A percentile compares a stretch with the other conserved stretches of the same genome.
These are phyloP conservation scores for Cucumis melo DNA, from an alignment of 306 rosid genomes.

Conservation along the genomic window DNA sequence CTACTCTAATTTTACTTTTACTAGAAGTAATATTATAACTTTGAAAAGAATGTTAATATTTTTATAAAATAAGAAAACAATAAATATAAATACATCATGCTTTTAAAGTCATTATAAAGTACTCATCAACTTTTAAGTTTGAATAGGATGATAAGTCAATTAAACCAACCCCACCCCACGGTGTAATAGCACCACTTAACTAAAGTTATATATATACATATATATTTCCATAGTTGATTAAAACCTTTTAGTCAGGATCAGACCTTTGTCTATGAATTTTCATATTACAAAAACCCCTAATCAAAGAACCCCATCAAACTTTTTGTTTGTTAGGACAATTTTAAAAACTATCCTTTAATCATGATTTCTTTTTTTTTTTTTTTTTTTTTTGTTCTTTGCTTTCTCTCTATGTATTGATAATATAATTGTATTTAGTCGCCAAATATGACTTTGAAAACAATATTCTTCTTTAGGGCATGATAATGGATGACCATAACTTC, in stretches of 20 bases:
- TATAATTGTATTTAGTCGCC: not conserved
- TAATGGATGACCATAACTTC: conserved; percentile 26
- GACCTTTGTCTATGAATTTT: not conserved
- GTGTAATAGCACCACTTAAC: not conserved
- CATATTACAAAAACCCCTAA: not conserved
- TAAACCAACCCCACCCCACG: conserved; percentile 2
- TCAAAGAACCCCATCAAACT: not conserved
- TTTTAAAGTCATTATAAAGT: not conserved
- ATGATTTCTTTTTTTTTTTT: too few relatives aligned
- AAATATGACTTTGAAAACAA: not conserved
- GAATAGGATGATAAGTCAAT: not conserved
- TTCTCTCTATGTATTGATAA: not conserved
- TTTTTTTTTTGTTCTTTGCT: too few relatives aligned
- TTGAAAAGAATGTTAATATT: too few relatives aligned
- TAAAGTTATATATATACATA: not conserved
- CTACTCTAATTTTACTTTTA: too few relatives aligned
- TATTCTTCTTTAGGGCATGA: not conserved
- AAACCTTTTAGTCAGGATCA: not conserved
- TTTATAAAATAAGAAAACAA: too few relatives aligned
- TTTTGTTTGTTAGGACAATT: not conserved
- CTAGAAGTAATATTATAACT: too few relatives aligned
- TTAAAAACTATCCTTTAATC: not conserved
- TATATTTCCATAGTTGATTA: not conserved
- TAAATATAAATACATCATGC: not conserved
- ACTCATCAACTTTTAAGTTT: not conserved